A percentile compares a stretch with the other conserved stretches of the same genome.
Conservation (phyloP, 352 stramenopile genomes). For the Pilasporangium apinafurcum region DNA sequence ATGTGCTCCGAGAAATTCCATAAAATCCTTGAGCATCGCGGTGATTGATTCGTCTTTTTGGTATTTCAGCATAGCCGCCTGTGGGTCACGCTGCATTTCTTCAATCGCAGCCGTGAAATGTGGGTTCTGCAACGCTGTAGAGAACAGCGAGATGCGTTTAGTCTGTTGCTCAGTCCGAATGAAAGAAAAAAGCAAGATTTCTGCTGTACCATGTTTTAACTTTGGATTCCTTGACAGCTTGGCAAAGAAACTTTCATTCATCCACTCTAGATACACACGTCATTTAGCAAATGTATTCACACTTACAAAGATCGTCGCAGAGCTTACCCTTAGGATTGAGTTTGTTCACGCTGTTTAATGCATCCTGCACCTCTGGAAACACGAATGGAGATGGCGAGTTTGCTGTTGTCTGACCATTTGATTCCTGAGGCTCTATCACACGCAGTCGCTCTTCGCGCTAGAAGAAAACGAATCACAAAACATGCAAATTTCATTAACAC, state of each 20-base stretch:
- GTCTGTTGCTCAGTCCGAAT: background rate
- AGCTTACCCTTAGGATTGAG: conserved; percentile 52
- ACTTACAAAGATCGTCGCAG: background rate
- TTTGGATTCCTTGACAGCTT: conserved; percentile 58
- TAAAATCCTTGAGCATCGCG: conserved; percentile 59
- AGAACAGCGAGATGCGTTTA: background rate
- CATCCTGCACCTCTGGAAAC: conserved; percentile 72
- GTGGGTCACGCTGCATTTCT: conserved; percentile 62
- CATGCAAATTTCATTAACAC: background rate
- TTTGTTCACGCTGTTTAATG: conserved; percentile 49
- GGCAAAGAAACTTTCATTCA: conserved; percentile 62
- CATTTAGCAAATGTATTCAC: background rate
- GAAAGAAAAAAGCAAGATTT: background rate
- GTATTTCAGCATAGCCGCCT: conserved; percentile 57
- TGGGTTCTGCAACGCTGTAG: conserved; percentile 53
- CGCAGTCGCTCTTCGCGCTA: conserved; percentile 33
- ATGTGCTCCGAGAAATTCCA: conserved; percentile 63
- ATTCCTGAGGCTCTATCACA: conserved; percentile 19
- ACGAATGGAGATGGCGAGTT: conserved; percentile 25
- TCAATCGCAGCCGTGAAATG: conserved; percentile 60
- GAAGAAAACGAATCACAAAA: background rate
- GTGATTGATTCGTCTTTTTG: conserved; percentile 52
- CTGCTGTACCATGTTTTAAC: conserved; percentile 34
- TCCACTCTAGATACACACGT: conserved; percentile 46
- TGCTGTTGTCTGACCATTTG: conserved; percentile 11